Conservation (phyloP, 1,284 basidiomycete species). For the Erythrobasidium hasegawianum region DNA sequence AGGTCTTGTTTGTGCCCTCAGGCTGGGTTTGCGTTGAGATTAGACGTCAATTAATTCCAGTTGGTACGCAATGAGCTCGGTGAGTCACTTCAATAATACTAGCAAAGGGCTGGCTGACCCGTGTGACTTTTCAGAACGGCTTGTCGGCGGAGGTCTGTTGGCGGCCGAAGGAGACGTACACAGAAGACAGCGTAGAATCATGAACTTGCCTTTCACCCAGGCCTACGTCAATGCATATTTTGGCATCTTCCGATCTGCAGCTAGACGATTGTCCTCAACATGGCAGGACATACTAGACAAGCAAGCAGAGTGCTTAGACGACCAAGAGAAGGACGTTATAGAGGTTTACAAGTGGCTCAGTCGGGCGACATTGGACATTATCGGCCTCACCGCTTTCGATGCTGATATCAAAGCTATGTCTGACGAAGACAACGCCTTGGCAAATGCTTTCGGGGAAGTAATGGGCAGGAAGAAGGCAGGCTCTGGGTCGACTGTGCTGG, state of each 20-base stretch:
- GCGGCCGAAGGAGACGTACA: background rate
- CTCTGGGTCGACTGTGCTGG: background rate
- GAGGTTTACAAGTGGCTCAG: constrained; percentile 64
- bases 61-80: too few relatives aligned
- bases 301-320: background rate
- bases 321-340: constrained; percentile 43
- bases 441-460: constrained; percentile 57
- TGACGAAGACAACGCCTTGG: constrained; percentile 57
- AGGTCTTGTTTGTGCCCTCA: too few relatives aligned
- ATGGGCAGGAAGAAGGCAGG: constrained; percentile 48
- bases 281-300: background rate
- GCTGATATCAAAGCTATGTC: constrained; percentile 57
- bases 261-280: background rate
- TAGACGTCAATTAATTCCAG: too few relatives aligned
- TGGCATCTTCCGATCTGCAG: constrained; percentile 8
- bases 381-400: constrained; percentile 66
- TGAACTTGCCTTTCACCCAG: constrained; percentile 15
- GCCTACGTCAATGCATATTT: constrained; percentile 8
- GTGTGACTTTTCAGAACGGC: too few relatives aligned
- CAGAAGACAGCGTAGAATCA: constrained; percentile 18
- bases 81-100: too few relatives aligned
- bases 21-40: too few relatives aligned
- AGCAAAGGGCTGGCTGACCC: too few relatives aligned
- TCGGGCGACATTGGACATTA: constrained; percentile 65
- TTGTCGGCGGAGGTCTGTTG: too few relatives aligned